A percentile compares a stretch with the other conserved stretches of the same genome.
Evolutionary conservation across 768 basidiomycete species (phyloP).

Genomic region (Leccinum aurantiacum): DNA sequence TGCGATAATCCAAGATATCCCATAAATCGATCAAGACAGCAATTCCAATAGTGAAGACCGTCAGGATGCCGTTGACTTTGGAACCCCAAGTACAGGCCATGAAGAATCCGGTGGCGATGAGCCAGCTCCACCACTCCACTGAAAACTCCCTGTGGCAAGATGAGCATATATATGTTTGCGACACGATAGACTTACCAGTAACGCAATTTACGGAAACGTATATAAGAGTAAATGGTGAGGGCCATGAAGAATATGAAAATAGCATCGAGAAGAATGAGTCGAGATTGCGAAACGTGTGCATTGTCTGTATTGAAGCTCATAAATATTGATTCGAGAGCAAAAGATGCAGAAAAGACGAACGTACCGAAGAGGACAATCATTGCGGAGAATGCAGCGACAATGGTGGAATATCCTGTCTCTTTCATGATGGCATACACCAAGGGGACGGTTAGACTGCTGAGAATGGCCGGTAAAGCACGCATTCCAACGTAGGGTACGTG

Average conservation of each 20-base stretch:
- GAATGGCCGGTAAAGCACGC: slow-evolving; percentile 87
- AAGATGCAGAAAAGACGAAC: slow-evolving; percentile 27
- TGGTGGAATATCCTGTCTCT: slow-evolving; percentile 92
- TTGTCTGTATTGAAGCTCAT: slow-evolving; percentile 61
- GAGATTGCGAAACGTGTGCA: slow-evolving; percentile 93
- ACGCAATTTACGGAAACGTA: slow-evolving; percentile 92
- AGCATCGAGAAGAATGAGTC: slow-evolving; percentile 93
- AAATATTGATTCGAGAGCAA: not conserved
- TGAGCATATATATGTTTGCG: slow-evolving; percentile 4
- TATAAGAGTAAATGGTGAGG: slow-evolving; percentile 87
- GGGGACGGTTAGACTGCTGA: slow-evolving; percentile 88
- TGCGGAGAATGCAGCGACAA: slow-evolving; percentile 90
- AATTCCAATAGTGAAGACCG: slow-evolving; percentile 83
- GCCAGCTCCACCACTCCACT: slow-evolving; percentile 92
- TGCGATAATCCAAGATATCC: slow-evolving; percentile 85
- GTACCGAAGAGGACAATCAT: slow-evolving; percentile 82
- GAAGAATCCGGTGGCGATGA: slow-evolving; percentile 83
- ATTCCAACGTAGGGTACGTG: slow-evolving; percentile 95
- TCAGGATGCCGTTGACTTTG: slow-evolving; percentile 96
- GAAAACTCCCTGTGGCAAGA: slow-evolving; percentile 70
- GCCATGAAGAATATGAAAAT: slow-evolving; percentile 95
- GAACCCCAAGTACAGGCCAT: slow-evolving; percentile 97
- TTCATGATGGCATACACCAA: slow-evolving; percentile 97
- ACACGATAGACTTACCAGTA: slow-evolving; percentile 58
- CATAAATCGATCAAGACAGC: slow-evolving; percentile 94